phyloP scores from a whole-genome alignment of 139 green algal genomes.

The Volvox reticuliferus region DNA sequence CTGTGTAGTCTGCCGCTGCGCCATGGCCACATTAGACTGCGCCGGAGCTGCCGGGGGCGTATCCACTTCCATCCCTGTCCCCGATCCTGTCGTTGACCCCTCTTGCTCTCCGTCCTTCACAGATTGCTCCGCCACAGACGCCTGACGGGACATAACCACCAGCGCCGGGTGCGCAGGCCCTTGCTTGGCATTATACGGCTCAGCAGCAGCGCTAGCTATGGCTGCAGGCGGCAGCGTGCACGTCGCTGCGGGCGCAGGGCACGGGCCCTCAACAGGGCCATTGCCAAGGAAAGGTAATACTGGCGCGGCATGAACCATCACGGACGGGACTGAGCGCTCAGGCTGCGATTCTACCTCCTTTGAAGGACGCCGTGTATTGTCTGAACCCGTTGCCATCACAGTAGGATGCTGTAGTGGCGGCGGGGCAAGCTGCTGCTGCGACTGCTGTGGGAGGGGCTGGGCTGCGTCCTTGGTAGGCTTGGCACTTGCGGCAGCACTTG shows the following conservation, averaged over 20 bases:
- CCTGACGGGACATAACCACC: neutral
- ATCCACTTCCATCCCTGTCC: neutral
- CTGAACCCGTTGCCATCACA: neutral
- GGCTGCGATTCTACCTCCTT: slow-evolving; percentile 30
- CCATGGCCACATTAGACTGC: neutral
- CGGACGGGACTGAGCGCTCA: neutral
- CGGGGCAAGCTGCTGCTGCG: neutral
- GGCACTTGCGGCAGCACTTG: neutral
- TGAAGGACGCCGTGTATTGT: neutral
- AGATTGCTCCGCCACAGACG: neutral
- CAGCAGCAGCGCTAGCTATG: neutral
- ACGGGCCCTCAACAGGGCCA: neutral
- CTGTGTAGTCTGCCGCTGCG: neutral
- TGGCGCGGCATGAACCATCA: neutral
- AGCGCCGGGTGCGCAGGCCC: slow-evolving; percentile 21
- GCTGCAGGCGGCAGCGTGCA: neutral
- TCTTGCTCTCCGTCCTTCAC: neutral
- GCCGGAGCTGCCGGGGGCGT: neutral
- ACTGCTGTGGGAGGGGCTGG: neutral
- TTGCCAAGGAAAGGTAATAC: neutral
- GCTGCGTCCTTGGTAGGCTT: neutral
- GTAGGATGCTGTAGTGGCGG: neutral
- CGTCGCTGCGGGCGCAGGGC: neutral
- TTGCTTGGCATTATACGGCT: neutral
- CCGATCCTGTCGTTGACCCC: neutral